These are phyloP conservation scores for Cicer pinnatifidum DNA, from an alignment of 306 rosid species.

Conservation along the genomic window DNA sequence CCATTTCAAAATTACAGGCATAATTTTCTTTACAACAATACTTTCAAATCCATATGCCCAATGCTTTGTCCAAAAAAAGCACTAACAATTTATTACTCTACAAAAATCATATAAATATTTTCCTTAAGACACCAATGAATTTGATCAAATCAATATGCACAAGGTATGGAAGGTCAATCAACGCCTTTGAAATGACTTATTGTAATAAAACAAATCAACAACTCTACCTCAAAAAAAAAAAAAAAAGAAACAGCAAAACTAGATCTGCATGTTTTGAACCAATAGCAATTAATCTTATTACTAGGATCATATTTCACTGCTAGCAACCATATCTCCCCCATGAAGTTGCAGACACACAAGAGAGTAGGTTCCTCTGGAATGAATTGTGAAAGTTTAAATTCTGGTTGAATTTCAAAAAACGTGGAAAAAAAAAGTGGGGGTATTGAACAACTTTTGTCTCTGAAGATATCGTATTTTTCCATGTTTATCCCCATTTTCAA, in stretches of 20 bases:
- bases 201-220: conserved; percentile 6
- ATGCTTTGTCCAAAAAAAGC: conserved; percentile 7
- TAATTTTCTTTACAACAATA: conserved; percentile 11
- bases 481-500: conserved; percentile 7
- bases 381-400: conserved; percentile 13
- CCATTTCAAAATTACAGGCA: conserved; percentile 22
- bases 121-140: conserved; percentile 32
- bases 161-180: conserved; percentile 25
- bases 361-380: conserved; percentile 28
- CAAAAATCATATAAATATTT: conserved; percentile 19
- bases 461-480: not conserved
- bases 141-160: conserved; percentile 27
- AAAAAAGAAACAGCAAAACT: not conserved
- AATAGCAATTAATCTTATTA: conserved; percentile 24
- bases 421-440: not conserved
- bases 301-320: conserved; percentile 28
- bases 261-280: conserved; percentile 30
- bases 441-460: not conserved
- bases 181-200: conserved; percentile 21
- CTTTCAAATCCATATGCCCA: conserved; percentile 23
- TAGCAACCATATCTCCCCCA: conserved; percentile 26
- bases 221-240: conserved; percentile 39
- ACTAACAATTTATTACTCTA: conserved; percentile 19
- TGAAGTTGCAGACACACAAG: not conserved
- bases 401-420: conserved; percentile 15